A percentile compares a stretch with the other conserved stretches of the same genome.
These are phyloP conservation scores for Cryphonectria naterciae DNA, from an alignment of 2,329 filamentous ascomycete genomes.

Conservation along the genomic window DNA sequence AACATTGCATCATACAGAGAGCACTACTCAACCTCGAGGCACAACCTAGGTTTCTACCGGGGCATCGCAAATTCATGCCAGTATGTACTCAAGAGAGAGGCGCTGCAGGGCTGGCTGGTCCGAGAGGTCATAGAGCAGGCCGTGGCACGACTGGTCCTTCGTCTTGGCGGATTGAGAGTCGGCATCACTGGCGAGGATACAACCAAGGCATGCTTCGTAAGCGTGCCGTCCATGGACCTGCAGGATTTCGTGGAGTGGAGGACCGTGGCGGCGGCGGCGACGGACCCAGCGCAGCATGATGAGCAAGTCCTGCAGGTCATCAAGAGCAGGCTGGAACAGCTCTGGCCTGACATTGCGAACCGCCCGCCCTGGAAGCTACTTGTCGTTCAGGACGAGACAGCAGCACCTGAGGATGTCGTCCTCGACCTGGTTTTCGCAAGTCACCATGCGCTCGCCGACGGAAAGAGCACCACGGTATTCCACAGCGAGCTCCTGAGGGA, in stretches of 20 bases:
- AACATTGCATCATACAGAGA: constrained; percentile 41
- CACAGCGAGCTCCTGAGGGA: constrained; percentile 51
- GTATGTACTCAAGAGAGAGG: constrained; percentile 40
- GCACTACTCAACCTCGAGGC: constrained; percentile 49
- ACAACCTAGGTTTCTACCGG: constrained; percentile 51
- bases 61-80: constrained; percentile 51
- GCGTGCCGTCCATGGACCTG: constrained; percentile 48
- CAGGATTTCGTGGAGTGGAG: constrained; percentile 46
- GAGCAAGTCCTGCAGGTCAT: constrained; percentile 39
- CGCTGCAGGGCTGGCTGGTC: constrained; percentile 27
- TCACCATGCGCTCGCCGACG: constrained; percentile 59
- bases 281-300: constrained; percentile 33
- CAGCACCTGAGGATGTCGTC: constrained; percentile 32
- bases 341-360: constrained; percentile 45
- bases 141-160: constrained; percentile 44
- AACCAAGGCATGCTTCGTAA: constrained; percentile 48
- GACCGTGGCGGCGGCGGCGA: constrained; percentile 17
- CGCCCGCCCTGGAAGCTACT: constrained; percentile 54
- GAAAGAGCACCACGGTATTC: constrained; percentile 52
- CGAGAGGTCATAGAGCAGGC: constrained; percentile 42
- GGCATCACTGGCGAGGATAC: constrained; percentile 52
- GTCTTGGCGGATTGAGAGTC: constrained; percentile 53
- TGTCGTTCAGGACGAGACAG: constrained; percentile 37
- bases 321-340: constrained; percentile 45
- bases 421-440: constrained; percentile 51